These are phyloP conservation scores for Ulmus americana DNA, from an alignment of 331 rosid genomes.

Conservation along the genomic window DNA sequence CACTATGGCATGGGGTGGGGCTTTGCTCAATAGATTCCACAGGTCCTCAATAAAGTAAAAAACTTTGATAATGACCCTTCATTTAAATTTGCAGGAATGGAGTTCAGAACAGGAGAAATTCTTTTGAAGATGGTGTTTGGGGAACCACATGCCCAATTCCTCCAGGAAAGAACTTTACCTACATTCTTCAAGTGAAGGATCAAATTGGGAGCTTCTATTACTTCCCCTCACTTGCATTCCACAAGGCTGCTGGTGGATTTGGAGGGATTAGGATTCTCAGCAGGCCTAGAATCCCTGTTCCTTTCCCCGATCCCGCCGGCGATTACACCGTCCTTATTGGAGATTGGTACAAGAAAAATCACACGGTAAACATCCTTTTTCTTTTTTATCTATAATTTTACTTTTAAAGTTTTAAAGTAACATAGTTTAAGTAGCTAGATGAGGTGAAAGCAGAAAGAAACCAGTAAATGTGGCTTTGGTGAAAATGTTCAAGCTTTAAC, in stretches of 20 bases:
- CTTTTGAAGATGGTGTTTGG: conserved; percentile 73
- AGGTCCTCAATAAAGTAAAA: not conserved
- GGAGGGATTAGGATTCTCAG: conserved; percentile 94
- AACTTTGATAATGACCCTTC: not conserved
- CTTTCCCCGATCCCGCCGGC: conserved; percentile 79
- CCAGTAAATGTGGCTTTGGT: not conserved
- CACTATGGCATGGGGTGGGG: not conserved
- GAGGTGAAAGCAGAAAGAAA: not conserved
- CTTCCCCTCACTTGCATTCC: conserved; percentile 86
- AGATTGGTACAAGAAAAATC: conserved; percentile 86
- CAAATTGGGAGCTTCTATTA: conserved; percentile 94
- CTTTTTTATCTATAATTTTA: not conserved
- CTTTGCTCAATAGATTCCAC: not conserved
- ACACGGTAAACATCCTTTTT: conserved; percentile 51
- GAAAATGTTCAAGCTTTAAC: no score
- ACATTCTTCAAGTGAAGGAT: conserved; percentile 95
- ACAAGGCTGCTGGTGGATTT: conserved; percentile 95
- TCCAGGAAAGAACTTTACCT: conserved; percentile 80
- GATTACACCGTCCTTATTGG: conserved; percentile 90
- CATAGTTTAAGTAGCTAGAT: not conserved
- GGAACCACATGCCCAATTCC: conserved; percentile 98
- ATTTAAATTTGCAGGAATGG: conserved; percentile 52
- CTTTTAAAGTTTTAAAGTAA: not conserved
- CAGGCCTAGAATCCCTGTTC: conserved; percentile 90
- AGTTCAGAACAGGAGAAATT: conserved; percentile 80